phyloP scores from a whole-genome alignment of 2,329 filamentous ascomycete genomes.

The Ambrosiella cleistominuta region DNA sequence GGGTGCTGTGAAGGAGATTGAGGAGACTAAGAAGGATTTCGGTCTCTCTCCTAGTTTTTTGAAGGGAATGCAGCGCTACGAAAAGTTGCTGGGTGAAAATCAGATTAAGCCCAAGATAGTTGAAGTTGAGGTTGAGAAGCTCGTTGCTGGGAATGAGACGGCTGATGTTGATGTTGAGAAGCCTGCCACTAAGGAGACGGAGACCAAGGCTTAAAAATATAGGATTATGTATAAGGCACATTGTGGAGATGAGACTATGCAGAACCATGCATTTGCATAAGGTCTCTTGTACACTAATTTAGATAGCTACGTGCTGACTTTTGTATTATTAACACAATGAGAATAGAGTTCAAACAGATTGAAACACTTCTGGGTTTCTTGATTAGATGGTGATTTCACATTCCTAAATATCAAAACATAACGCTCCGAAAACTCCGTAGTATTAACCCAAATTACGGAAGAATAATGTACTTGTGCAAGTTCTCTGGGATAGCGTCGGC shows the following conservation, averaged over 20 bases:
- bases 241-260: no score
- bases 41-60: conserved; percentile 13
- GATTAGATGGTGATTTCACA: neutral
- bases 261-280: no score
- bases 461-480: conserved; percentile 82
- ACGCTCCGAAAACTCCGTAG: neutral
- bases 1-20: conserved; percentile 15
- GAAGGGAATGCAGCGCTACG: conserved; percentile 12
- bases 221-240: no score
- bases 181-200: neutral
- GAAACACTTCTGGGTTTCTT: neutral
- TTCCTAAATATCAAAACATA: neutral
- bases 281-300: no score
- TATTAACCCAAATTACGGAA: conserved; percentile 37
- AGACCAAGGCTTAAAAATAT: neutral
- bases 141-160: neutral
- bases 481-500: conserved; percentile 65
- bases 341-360: no score
- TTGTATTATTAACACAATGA: no score
- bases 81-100: conserved; percentile 11
- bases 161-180: neutral
- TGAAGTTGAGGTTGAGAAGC: neutral
- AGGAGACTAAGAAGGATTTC: conserved; percentile 17
- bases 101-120: conserved; percentile 4
- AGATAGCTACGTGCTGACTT: no score